Conservation (phyloP, 345 rosid genomes). For the Ceriops tagal region DNA sequence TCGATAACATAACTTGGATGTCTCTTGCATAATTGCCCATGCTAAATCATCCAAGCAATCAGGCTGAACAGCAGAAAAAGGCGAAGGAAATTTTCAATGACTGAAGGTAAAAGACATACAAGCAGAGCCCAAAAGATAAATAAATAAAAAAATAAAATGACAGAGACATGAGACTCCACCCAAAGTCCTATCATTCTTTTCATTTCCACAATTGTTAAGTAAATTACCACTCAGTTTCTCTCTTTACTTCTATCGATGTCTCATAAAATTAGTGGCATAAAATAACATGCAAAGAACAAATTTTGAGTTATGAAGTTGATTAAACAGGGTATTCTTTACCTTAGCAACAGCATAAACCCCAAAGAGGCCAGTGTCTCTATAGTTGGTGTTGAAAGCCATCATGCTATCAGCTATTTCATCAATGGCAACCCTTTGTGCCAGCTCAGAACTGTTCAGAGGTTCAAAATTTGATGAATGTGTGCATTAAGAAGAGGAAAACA, state of each 20-base stretch:
- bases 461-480: constrained; percentile 3
- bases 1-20: constrained; percentile 71
- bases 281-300: not conserved
- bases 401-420: constrained; percentile 93
- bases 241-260: too few relatives aligned
- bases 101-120: too few relatives aligned
- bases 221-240: too few relatives aligned
- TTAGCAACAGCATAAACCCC: constrained; percentile 97
- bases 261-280: too few relatives aligned
- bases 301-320: not conserved
- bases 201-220: too few relatives aligned
- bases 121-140: too few relatives aligned
- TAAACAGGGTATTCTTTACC: constrained; percentile 41
- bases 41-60: constrained; percentile 91
- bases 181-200: too few relatives aligned
- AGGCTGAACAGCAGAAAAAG: constrained; percentile 33
- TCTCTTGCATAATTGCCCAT: constrained; percentile 91
- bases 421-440: constrained; percentile 78
- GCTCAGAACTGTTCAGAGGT: constrained; percentile 61
- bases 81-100: too few relatives aligned
- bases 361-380: constrained; percentile 95
- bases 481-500: not conserved
- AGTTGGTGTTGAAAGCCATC: constrained; percentile 99
- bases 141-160: too few relatives aligned
- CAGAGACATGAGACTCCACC: too few relatives aligned